Conservation (phyloP, 306 rosid genomes). For the Cotoneaster glaucophyllus region DNA sequence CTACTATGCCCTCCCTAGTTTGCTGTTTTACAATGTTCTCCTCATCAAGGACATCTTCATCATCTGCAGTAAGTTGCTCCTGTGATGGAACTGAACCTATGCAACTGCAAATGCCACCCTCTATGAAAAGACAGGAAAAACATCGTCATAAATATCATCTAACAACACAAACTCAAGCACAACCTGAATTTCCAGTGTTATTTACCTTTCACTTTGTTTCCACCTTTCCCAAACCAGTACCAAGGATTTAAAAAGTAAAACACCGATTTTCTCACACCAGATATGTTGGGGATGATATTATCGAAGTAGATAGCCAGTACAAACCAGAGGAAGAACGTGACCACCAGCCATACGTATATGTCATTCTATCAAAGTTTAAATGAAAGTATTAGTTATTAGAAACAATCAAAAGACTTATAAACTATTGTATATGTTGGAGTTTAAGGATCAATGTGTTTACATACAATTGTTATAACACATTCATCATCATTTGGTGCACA, state of each 20-base stretch:
- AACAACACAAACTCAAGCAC: conserved; percentile 11
- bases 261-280: conserved; percentile 78
- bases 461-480: conserved; percentile 74
- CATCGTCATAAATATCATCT: conserved; percentile 7
- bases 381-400: background rate
- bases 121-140: conserved; percentile 26
- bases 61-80: conserved; percentile 57
- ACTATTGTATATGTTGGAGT: background rate
- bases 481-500: conserved; percentile 36
- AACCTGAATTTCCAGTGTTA: conserved; percentile 4
- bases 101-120: conserved; percentile 86
- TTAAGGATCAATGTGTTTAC: conserved; percentile 6
- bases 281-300: conserved; percentile 75
- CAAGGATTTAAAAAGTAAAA: conserved; percentile 68
- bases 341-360: conserved; percentile 60
- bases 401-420: background rate
- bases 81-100: conserved; percentile 38
- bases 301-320: conserved; percentile 80
- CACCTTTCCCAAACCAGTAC: conserved; percentile 81
- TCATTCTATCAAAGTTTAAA: conserved; percentile 53
- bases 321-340: conserved; percentile 71
- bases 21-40: conserved; percentile 65
- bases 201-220: conserved; percentile 66
- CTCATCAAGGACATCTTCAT: conserved; percentile 87
- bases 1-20: conserved; percentile 40